phyloP scores from a whole-genome alignment of 164 flowering plant species.

The Tinospora cordifolia region DNA sequence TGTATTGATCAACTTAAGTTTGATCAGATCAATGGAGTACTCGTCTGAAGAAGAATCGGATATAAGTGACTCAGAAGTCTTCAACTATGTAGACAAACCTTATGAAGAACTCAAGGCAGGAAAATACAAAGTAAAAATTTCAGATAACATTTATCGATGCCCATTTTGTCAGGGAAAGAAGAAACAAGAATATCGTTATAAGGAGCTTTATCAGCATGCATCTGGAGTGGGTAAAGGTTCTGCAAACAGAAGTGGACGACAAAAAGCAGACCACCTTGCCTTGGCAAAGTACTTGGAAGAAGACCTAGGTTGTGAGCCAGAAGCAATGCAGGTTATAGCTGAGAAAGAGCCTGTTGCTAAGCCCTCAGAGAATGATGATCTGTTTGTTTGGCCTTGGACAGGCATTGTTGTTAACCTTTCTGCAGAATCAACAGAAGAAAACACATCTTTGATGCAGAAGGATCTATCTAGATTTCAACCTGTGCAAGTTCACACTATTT shows the following conservation, averaged over 20 bases:
- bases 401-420: slow-evolving; percentile 47
- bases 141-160: slow-evolving; percentile 52
- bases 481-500: slow-evolving; percentile 7
- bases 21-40: not conserved
- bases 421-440: slow-evolving; percentile 17
- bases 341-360: slow-evolving; percentile 23
- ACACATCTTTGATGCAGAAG: slow-evolving; percentile 1
- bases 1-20: not conserved
- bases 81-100: slow-evolving; percentile 43
- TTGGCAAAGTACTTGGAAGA: slow-evolving; percentile 52
- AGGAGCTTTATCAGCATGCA: slow-evolving; percentile 79
- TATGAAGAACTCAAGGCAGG: slow-evolving; percentile 44
- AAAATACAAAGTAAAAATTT: slow-evolving; percentile 35
- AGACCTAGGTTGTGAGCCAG: slow-evolving; percentile 33
- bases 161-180: slow-evolving; percentile 87
- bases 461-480: slow-evolving; percentile 7
- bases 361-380: slow-evolving; percentile 29
- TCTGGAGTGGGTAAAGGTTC: slow-evolving; percentile 69
- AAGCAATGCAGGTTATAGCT: slow-evolving; percentile 15
- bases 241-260: slow-evolving; percentile 51
- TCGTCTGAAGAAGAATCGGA: slow-evolving; percentile 67
- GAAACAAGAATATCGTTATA: slow-evolving; percentile 71
- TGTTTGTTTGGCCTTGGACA: slow-evolving; percentile 71
- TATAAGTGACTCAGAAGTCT: slow-evolving; percentile 80
- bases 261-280: slow-evolving; percentile 75